A percentile compares a stretch with the other conserved stretches of the same genome.
Conservation (phyloP, 768 basidiomycete genomes). For the Kwoniella europaea region DNA sequence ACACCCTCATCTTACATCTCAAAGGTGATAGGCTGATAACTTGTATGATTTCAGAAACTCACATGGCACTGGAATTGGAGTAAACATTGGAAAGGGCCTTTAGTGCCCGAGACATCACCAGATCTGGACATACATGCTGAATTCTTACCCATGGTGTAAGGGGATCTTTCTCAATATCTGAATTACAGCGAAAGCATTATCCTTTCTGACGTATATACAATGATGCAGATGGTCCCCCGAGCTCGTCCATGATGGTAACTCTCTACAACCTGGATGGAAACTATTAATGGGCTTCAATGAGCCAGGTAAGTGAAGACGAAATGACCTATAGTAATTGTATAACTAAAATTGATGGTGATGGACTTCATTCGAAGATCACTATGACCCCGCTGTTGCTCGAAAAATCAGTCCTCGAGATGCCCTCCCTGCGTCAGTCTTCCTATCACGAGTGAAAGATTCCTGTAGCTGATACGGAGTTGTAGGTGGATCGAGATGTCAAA, state of each 20-base stretch:
- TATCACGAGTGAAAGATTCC: too few relatives aligned
- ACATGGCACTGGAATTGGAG: conserved; percentile 47
- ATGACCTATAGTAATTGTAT: background rate
- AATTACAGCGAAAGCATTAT: too few relatives aligned
- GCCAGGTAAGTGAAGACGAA: conserved; percentile 32
- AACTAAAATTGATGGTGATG: too few relatives aligned
- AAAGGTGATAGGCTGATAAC: background rate
- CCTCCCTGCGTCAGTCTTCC: conserved; percentile 24
- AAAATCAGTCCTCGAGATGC: conserved; percentile 28
- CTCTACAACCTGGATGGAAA: conserved; percentile 30
- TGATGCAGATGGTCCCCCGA: conserved; percentile 28
- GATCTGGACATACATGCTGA: conserved; percentile 27
- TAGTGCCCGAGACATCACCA: conserved; percentile 19
- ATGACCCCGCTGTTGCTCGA: conserved; percentile 35
- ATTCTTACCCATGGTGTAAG: conserved; percentile 36
- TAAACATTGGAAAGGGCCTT: conserved; percentile 31
- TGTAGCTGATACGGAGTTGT: too few relatives aligned
- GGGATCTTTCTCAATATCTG: background rate
- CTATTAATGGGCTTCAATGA: conserved; percentile 48
- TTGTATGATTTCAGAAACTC: conserved; percentile 29
- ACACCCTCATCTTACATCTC: too few relatives aligned
- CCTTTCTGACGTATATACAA: background rate
- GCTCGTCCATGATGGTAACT: conserved; percentile 35
- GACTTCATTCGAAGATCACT: conserved; percentile 26
- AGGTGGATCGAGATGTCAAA: conserved; percentile 44